Evolutionary conservation across 192 early-diverging fungal genomes (phyloP).

Genomic region (Entomortierella beljakovae): DNA sequence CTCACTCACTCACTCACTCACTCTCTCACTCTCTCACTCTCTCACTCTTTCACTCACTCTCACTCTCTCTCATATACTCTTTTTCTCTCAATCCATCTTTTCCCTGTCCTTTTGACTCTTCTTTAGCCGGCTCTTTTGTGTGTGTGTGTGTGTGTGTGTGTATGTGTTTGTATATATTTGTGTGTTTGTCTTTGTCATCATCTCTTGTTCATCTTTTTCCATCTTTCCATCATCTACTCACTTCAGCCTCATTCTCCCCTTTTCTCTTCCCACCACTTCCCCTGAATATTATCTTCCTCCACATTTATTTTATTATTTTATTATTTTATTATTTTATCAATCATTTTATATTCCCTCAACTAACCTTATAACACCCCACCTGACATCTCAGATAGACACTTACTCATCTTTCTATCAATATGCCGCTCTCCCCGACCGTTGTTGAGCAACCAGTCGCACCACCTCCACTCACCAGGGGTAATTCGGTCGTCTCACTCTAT

Average conservation of each 20-base stretch:
- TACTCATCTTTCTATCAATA: constrained; percentile 2
- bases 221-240: background rate
- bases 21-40: background rate
- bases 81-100: no score
- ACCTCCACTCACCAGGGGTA: constrained; percentile 41
- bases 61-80: no score
- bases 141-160: no score
- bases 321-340: background rate
- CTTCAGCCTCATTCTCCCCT: background rate
- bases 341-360: background rate
- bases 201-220: no score
- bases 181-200: no score
- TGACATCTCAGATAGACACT: background rate
- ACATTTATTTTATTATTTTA: background rate
- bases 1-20: constrained; percentile 7
- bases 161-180: no score
- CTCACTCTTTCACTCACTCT: no score
- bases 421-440: constrained; percentile 30
- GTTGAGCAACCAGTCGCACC: constrained; percentile 51
- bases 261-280: background rate
- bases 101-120: no score
- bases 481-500: constrained; percentile 70
- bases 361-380: background rate
- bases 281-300: background rate
- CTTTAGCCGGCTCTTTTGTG: no score